Conservation (phyloP, 2,329 filamentous ascomycete species). For the Hawksworthiomyces lignivorus region DNA sequence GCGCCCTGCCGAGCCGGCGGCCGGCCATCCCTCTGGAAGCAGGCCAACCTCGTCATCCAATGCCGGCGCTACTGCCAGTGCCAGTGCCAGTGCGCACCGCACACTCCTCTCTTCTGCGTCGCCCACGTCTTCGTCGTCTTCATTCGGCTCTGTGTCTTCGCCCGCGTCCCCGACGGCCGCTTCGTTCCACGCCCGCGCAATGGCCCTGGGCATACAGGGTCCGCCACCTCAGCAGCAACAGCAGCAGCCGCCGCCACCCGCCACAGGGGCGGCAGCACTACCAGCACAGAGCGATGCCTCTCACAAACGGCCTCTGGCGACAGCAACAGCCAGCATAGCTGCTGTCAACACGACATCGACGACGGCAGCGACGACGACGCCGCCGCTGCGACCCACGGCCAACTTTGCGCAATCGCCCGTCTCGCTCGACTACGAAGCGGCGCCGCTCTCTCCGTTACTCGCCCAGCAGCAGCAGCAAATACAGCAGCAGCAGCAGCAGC, state of each 20-base stretch:
- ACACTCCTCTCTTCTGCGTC: no score
- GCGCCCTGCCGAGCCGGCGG: conserved; percentile 22
- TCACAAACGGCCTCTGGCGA: not conserved
- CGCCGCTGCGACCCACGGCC: not conserved
- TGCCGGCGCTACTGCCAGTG: conserved; percentile 14
- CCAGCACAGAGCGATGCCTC: not conserved
- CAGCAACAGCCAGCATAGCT: not conserved
- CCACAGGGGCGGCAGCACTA: not conserved
- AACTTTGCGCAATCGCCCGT: conserved; percentile 10
- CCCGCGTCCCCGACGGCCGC: not conserved
- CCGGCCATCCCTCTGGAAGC: not conserved
- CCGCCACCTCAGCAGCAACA: not conserved
- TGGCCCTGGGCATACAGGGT: conserved; percentile 7
- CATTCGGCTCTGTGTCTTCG: conserved; percentile 1
- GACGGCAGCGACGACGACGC: not conserved
- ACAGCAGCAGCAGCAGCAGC: not conserved
- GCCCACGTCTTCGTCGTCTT: conserved; percentile 3
- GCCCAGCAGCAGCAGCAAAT: not conserved
- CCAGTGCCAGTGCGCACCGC: no score
- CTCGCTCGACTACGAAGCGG: conserved; percentile 7
- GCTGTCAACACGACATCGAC: not conserved
- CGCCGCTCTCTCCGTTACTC: not conserved
- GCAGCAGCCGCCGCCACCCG: not conserved
- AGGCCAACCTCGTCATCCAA: conserved; percentile 23
- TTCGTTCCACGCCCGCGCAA: conserved; percentile 28